These are phyloP conservation scores for Keqinozyma sinolaborantium DNA, from an alignment of 1,139 yeast genomes.

Conservation along the genomic window DNA sequence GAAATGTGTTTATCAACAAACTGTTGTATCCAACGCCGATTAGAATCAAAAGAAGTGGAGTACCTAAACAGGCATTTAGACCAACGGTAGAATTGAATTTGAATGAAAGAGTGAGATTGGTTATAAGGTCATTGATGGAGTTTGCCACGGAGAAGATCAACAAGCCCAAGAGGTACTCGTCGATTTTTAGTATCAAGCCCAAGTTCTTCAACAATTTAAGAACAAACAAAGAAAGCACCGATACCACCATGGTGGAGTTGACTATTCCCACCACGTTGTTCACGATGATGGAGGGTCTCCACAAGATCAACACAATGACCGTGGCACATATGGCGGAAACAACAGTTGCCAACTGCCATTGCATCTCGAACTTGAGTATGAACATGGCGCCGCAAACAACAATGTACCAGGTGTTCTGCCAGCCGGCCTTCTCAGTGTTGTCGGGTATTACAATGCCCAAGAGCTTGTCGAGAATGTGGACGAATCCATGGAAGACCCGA, in stretches of 20 bases:
- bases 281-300: background rate
- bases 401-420: background rate
- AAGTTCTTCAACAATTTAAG: constrained; percentile 33
- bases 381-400: background rate
- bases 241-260: constrained; percentile 24
- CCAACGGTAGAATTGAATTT: constrained; percentile 35
- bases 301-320: background rate
- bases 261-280: constrained; percentile 20
- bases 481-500: background rate
- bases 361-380: background rate
- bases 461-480: constrained; percentile 1
- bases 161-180: constrained; percentile 40
- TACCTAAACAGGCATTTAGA: constrained; percentile 39
- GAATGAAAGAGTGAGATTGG: constrained; percentile 35
- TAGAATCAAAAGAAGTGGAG: constrained; percentile 35
- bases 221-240: constrained; percentile 24
- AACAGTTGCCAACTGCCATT: background rate
- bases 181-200: constrained; percentile 33
- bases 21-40: constrained; percentile 38
- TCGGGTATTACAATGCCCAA: constrained; percentile 1
- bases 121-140: constrained; percentile 39
- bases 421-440: background rate
- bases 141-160: constrained; percentile 38
- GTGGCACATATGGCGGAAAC: background rate
- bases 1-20: constrained; percentile 10